phyloP scores from a whole-genome alignment of 441 rosid species.

The Populus trichocarpa region DNA sequence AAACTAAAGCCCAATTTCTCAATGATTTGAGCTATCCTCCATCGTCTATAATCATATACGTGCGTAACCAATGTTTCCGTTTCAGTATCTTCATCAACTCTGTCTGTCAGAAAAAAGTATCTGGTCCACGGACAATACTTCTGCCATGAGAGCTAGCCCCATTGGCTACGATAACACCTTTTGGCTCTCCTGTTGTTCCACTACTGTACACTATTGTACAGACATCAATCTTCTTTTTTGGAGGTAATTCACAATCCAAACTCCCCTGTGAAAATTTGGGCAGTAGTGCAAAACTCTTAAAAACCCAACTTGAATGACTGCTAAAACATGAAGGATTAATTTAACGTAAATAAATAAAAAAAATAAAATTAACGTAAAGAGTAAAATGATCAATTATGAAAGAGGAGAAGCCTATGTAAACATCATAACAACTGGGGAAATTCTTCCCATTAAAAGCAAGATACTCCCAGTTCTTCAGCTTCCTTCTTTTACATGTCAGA shows the following conservation, averaged over 20 bases:
- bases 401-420: not conserved
- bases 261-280: slow-evolving; percentile 39
- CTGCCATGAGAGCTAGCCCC: too few species aligned
- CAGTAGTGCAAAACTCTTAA: not conserved
- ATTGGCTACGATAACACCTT: too few species aligned
- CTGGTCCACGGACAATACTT: too few species aligned
- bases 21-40: too few species aligned
- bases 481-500: slow-evolving; percentile 55
- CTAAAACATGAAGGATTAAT: not conserved
- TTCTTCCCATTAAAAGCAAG: slow-evolving; percentile 72
- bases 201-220: too few species aligned
- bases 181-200: too few species aligned
- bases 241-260: slow-evolving; percentile 53
- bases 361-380: not conserved
- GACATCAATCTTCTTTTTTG: slow-evolving; percentile 21
- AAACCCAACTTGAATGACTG: not conserved
- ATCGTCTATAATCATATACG: too few species aligned
- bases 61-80: too few species aligned
- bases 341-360: too few species aligned
- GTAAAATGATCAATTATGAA: not conserved
- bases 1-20: too few species aligned
- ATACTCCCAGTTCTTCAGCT: slow-evolving; percentile 44
- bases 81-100: too few species aligned
- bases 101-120: too few species aligned
- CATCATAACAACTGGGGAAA: slow-evolving; percentile 50